Conservation (phyloP, 2,329 filamentous ascomycete species). For the Penicillium oxalicum region DNA sequence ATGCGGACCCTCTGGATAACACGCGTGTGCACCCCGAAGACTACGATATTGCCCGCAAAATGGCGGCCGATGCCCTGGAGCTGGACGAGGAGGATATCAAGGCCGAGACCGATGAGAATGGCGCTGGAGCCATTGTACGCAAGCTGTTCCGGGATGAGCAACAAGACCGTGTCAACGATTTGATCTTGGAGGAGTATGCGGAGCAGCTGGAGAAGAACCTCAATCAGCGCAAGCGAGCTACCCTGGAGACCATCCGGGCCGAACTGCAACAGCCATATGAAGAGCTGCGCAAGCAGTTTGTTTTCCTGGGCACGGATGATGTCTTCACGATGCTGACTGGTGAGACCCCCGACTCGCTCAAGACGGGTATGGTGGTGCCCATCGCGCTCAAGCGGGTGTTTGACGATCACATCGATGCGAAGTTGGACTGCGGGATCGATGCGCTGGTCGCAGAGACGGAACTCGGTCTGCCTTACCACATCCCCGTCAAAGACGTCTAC, state of each 20-base stretch:
- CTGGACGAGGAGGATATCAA: slow-evolving; percentile 98
- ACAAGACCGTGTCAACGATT: slow-evolving; percentile 90
- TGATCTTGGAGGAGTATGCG: slow-evolving; percentile 94
- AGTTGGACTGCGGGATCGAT: slow-evolving; percentile 89
- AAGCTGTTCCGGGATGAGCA: slow-evolving; percentile 93
- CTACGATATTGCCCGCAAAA: slow-evolving; percentile 95
- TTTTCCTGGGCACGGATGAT: slow-evolving; percentile 63
- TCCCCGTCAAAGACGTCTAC: slow-evolving; percentile 67
- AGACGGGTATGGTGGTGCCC: slow-evolving; percentile 86
- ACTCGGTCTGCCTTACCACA: slow-evolving; percentile 63
- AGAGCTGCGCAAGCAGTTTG: slow-evolving; percentile 79
- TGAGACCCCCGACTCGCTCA: slow-evolving; percentile 76
- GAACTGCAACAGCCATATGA: slow-evolving; percentile 92
- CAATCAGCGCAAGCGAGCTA: slow-evolving; percentile 89
- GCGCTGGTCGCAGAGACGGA: slow-evolving; percentile 79
- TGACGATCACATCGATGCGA: slow-evolving; percentile 87
- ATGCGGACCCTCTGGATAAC: slow-evolving; percentile 89
- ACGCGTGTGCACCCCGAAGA: slow-evolving; percentile 97
- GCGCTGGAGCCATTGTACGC: slow-evolving; percentile 81
- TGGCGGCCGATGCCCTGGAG: slow-evolving; percentile 94
- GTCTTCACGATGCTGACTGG: slow-evolving; percentile 96
- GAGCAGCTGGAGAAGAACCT: slow-evolving; percentile 91
- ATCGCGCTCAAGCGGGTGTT: slow-evolving; percentile 83
- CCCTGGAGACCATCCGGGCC: slow-evolving; percentile 89
- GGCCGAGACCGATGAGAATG: slow-evolving; percentile 84